Evolutionary conservation across 768 basidiomycete species (phyloP).

Genomic region (Kockovaella imperatae): DNA sequence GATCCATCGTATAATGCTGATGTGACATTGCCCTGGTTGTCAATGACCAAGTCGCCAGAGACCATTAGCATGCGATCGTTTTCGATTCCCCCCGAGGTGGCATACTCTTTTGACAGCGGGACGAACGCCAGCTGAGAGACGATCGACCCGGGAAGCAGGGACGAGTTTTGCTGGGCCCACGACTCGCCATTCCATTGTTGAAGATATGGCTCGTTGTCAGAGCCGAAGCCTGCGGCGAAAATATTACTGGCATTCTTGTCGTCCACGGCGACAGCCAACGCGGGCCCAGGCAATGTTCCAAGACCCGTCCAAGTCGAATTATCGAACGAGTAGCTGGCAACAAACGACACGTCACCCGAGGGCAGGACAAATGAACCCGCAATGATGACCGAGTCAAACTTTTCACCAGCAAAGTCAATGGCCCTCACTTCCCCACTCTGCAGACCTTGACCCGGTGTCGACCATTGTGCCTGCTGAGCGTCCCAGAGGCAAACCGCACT

Average conservation of each 20-base stretch:
- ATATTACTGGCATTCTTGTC: conserved; percentile 70
- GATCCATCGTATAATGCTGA: conserved; percentile 81
- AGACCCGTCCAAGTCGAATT: conserved; percentile 65
- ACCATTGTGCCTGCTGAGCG: conserved; percentile 65
- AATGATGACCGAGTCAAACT: conserved; percentile 65
- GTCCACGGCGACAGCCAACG: conserved; percentile 81
- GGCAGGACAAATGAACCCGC: conserved; percentile 68
- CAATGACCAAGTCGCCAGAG: conserved; percentile 65
- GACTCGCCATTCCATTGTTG: conserved; percentile 72
- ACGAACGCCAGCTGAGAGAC: conserved; percentile 84
- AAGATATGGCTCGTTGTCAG: conserved; percentile 62
- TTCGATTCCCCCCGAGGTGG: conserved; percentile 61
- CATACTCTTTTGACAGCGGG: conserved; percentile 70
- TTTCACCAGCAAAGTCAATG: conserved; percentile 66
- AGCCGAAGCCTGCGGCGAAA: conserved; percentile 78
- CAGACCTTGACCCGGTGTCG: conserved; percentile 66
- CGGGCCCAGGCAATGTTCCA: conserved; percentile 66
- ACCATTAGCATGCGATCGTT: conserved; percentile 82
- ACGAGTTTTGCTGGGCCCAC: conserved; percentile 53
- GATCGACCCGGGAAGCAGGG: conserved; percentile 57
- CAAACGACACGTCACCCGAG: conserved; percentile 59
- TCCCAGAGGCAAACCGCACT: conserved; percentile 72
- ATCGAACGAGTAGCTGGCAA: conserved; percentile 62
- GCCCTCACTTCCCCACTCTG: conserved; percentile 65
- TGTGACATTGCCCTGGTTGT: conserved; percentile 68